Percentiles rank a stretch among this genome's conserved stretches.
Conservation (phyloP, 2,329 filamentous ascomycete genomes). For the Davidsoniella virescens region DNA sequence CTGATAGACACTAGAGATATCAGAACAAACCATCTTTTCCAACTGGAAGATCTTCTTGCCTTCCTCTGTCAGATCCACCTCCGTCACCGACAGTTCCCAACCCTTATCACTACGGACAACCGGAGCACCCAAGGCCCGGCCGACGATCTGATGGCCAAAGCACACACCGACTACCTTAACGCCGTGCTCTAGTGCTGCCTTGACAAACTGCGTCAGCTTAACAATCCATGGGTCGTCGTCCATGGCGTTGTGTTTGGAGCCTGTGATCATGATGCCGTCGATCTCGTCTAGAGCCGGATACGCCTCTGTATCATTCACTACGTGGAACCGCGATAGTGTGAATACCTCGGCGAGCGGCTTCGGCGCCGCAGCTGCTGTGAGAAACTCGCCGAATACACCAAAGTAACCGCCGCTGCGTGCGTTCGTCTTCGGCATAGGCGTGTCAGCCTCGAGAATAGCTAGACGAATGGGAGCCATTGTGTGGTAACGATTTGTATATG, state of each 20-base stretch:
- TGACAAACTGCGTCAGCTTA: constrained; percentile 52
- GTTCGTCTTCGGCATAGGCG: constrained; percentile 47
- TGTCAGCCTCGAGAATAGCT: constrained; percentile 79
- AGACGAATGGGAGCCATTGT: constrained; percentile 45
- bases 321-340: constrained; percentile 49
- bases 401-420: constrained; percentile 57
- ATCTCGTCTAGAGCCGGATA: constrained; percentile 61
- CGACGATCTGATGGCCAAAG: constrained; percentile 78
- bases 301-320: constrained; percentile 40
- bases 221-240: constrained; percentile 62
- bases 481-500: not conserved
- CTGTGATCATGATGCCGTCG: constrained; percentile 72
- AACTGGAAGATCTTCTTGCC: constrained; percentile 57
- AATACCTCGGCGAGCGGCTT: constrained; percentile 30
- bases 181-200: constrained; percentile 39
- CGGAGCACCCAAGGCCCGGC: constrained; percentile 49
- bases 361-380: constrained; percentile 33
- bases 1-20: not conserved
- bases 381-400: constrained; percentile 48
- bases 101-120: constrained; percentile 52
- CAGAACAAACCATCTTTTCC: constrained; percentile 34
- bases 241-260: constrained; percentile 58
- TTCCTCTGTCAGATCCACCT: constrained; percentile 48
- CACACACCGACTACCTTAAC: constrained; percentile 67
- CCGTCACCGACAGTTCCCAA: constrained; percentile 69